Conservation (phyloP, 345 rosid species). For the Passiflora organensis region DNA sequence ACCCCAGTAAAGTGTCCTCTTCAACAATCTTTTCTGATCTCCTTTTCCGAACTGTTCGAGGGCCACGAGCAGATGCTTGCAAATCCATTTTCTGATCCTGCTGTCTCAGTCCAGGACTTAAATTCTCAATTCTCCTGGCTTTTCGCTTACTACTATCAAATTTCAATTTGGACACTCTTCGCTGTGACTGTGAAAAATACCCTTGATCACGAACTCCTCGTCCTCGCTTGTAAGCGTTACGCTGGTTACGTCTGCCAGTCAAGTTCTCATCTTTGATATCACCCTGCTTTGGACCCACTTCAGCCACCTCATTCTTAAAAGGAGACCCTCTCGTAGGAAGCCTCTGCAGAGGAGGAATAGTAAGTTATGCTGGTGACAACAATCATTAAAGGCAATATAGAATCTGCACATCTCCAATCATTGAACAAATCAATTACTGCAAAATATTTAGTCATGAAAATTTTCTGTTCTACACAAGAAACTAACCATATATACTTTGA, state of each 20-base stretch:
- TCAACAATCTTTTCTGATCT: constrained; percentile 52
- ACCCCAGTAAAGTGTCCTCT: constrained; percentile 19
- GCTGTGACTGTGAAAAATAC: constrained; percentile 43
- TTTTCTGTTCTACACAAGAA: background rate
- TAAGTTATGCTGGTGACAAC: background rate
- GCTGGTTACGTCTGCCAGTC: constrained; percentile 29
- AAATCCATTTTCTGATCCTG: constrained; percentile 39
- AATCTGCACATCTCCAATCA: background rate
- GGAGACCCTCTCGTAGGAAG: constrained; percentile 41
- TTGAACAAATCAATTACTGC: background rate
- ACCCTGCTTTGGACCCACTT: constrained; percentile 35
- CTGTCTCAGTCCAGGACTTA: constrained; percentile 36
- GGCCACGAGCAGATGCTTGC: constrained; percentile 60
- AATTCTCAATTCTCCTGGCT: constrained; percentile 29
- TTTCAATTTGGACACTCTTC: constrained; percentile 39
- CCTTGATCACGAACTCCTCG: constrained; percentile 52
- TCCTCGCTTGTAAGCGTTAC: constrained; percentile 52
- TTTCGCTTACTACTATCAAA: constrained; percentile 35
- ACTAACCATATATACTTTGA: constrained; percentile 51
- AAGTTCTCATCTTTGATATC: constrained; percentile 34
- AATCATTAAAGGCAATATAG: background rate
- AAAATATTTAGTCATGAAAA: background rate
- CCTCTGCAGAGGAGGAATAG: constrained; percentile 38
- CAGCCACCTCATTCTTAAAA: constrained; percentile 45
- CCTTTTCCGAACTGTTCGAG: constrained; percentile 72